Evolutionary conservation across 2,329 filamentous ascomycete genomes (phyloP).

Genomic region (Fusarium stilboides): DNA sequence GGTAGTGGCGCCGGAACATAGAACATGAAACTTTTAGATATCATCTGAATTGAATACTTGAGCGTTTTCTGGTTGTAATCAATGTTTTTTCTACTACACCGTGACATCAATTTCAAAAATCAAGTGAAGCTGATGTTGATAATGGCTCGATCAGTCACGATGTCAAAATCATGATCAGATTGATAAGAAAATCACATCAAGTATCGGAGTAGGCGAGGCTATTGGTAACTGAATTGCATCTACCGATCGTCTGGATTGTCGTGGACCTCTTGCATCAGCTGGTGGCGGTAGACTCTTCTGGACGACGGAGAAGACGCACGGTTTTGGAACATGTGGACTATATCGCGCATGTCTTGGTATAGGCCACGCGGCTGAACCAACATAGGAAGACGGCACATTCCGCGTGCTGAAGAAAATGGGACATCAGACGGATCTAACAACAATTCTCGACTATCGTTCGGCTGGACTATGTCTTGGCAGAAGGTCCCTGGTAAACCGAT

Average conservation of each 20-base stretch:
- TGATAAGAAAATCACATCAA: not conserved
- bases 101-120: slow-evolving; percentile 24
- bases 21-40: not conserved
- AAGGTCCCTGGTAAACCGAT: slow-evolving; percentile 11
- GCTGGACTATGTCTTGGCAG: slow-evolving; percentile 7
- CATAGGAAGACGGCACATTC: slow-evolving; percentile 8
- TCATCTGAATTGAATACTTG: not conserved
- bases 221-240: not conserved
- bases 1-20: too few species aligned
- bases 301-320: slow-evolving; percentile 3
- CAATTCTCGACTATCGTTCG: slow-evolving; percentile 13
- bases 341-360: slow-evolving; percentile 24
- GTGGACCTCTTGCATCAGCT: not conserved
- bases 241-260: not conserved
- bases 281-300: slow-evolving; percentile 3
- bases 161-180: not conserved
- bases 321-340: slow-evolving; percentile 19
- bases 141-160: not conserved
- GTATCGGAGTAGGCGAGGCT: not conserved
- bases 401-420: slow-evolving; percentile 1
- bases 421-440: slow-evolving; percentile 5
- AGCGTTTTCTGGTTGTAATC: not conserved
- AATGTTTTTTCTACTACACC: not conserved
- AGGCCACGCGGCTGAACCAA: not conserved
- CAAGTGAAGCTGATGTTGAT: not conserved